A percentile compares a stretch with the other conserved stretches of the same genome.
Evolutionary conservation across 352 stramenopile genomes (phyloP).

Genomic region (Blastocystis sp.): DNA sequence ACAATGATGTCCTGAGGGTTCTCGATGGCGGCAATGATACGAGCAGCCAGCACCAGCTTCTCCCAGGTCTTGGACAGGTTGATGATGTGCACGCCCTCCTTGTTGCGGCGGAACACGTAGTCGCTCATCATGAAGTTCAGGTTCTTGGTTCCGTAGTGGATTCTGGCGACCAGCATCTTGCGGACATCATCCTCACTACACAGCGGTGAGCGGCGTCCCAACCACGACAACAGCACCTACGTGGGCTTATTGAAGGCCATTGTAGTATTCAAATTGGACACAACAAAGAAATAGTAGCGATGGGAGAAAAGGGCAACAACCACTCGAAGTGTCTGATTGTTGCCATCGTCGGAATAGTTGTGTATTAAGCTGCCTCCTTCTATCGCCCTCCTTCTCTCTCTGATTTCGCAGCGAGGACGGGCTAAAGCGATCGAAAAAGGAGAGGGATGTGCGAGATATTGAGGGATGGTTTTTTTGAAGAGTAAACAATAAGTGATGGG

Average conservation of each 20-base stretch:
- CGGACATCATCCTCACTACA: conserved; percentile 95
- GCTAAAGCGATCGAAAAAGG: too few species aligned
- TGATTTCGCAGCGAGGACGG: too few species aligned
- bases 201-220: conserved; percentile 2
- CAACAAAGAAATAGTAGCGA: neutral
- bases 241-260: conserved; percentile 51
- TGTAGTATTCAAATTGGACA: neutral
- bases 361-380: too few species aligned
- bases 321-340: too few species aligned
- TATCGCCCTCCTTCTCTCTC: too few species aligned
- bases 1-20: conserved; percentile 98
- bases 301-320: too few species aligned
- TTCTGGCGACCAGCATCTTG: conserved; percentile 98
- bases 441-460: too few species aligned
- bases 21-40: conserved; percentile 98
- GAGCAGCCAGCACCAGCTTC: conserved; percentile 97
- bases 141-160: conserved; percentile 99
- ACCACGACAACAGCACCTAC: neutral
- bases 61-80: conserved; percentile 99
- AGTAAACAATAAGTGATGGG: too few species aligned
- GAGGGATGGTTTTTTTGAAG: too few species aligned
- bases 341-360: too few species aligned
- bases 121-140: conserved; percentile 95
- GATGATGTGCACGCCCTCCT: conserved; percentile 98
- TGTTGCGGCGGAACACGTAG: conserved; percentile 98